phyloP scores from a whole-genome alignment of 257 asterid species.

The Solanum piurae region DNA sequence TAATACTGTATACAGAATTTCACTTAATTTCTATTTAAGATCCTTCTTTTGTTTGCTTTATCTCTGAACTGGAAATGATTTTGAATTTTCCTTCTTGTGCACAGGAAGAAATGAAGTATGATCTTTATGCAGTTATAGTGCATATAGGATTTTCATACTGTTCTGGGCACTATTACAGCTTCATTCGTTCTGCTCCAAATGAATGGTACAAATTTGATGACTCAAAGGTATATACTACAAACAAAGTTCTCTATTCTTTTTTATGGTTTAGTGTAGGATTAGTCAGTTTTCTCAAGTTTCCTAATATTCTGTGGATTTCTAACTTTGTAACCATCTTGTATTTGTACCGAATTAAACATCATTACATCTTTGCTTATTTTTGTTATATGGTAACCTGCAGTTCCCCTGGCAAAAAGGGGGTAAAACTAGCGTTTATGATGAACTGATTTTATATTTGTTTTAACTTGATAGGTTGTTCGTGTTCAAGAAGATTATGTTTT shows the following conservation, averaged over 20 bases:
- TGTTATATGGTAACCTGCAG: background rate
- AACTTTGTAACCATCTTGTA: background rate
- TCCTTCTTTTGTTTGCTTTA: background rate
- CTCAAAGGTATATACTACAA: slow-evolving; percentile 37
- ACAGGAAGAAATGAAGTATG: slow-evolving; percentile 62
- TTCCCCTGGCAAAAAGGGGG: background rate
- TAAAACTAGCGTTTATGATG: background rate
- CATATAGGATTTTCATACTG: slow-evolving; percentile 61
- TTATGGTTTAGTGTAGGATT: background rate
- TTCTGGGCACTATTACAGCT: slow-evolving; percentile 85
- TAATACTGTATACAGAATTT: background rate
- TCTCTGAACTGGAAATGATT: background rate
- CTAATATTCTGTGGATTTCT: background rate
- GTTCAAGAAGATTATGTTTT: slow-evolving; percentile 60
- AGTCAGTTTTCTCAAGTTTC: background rate
- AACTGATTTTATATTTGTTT: slow-evolving; percentile 1
- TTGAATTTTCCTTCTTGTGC: background rate
- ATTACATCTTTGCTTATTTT: background rate
- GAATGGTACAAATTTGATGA: slow-evolving; percentile 85
- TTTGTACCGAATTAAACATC: background rate
- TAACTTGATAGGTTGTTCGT: slow-evolving; percentile 35
- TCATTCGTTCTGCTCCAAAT: slow-evolving; percentile 50
- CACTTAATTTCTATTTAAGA: background rate
- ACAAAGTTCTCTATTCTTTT: background rate
- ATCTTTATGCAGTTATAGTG: slow-evolving; percentile 76